A percentile compares a stretch with the other conserved stretches of the same genome.
Conservation (phyloP, 352 stramenopile genomes). For the Aphanomyces invadans region DNA sequence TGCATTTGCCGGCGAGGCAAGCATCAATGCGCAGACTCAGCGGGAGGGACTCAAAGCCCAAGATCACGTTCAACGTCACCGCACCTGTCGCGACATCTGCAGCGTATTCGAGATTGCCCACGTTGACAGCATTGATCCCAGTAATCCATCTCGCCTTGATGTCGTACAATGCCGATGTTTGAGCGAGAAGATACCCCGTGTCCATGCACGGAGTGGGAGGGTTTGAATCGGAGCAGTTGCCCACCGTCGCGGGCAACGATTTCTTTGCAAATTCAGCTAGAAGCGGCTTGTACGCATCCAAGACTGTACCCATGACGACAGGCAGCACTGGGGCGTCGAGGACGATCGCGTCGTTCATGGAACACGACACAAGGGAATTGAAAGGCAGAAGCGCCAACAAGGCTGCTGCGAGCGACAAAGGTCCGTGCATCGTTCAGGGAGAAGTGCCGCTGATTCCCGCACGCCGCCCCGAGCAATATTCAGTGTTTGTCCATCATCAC, state of each 20-base stretch:
- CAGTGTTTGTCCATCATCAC: background rate
- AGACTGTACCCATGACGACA: conserved; percentile 7
- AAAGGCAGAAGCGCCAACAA: background rate
- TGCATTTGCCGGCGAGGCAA: conserved; percentile 8
- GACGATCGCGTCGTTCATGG: background rate
- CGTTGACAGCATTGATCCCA: conserved; percentile 8
- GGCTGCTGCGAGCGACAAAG: background rate
- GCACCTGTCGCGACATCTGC: background rate
- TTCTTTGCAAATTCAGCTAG: conserved; percentile 13
- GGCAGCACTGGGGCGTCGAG: conserved; percentile 10
- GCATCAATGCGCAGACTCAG: conserved; percentile 19
- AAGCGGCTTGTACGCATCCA: conserved; percentile 17
- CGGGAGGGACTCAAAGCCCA: conserved; percentile 2
- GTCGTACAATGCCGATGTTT: conserved; percentile 16
- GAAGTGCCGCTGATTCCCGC: too few relatives aligned
- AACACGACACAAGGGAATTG: background rate
- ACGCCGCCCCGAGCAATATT: too few relatives aligned
- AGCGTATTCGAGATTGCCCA: conserved; percentile 5
- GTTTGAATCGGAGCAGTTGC: conserved; percentile 23
- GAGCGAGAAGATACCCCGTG: conserved; percentile 16
- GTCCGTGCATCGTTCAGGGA: background rate
- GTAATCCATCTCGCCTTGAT: conserved; percentile 20
- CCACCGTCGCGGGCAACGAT: conserved; percentile 11
- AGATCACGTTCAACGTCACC: background rate
- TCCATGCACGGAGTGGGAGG: conserved; percentile 12